Conservation (phyloP, 306 rosid genomes). For the Arachis stenosperma region DNA sequence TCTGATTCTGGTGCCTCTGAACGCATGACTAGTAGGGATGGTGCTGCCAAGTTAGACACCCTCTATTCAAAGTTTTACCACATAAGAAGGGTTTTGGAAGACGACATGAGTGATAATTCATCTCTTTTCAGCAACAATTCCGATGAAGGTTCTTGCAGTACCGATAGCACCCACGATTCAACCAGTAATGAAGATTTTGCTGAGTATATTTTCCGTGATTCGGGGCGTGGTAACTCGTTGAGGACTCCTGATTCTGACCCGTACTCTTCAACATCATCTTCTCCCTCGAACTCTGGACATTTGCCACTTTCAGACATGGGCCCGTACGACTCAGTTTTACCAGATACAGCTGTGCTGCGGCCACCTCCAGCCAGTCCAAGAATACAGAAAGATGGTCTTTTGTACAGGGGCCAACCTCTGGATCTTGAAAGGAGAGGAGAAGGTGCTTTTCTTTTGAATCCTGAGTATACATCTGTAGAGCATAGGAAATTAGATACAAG, state of each 20-base stretch:
- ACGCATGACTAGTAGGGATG: conserved; percentile 23
- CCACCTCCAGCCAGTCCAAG: conserved; percentile 15
- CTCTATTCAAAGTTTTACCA: conserved; percentile 42
- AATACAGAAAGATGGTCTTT: conserved; percentile 31
- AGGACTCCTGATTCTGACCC: conserved; percentile 51
- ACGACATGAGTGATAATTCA: conserved; percentile 84
- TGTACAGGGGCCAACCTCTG: conserved; percentile 37
- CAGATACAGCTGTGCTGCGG: conserved; percentile 30
- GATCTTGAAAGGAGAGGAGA: conserved; percentile 24
- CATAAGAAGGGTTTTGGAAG: conserved; percentile 59
- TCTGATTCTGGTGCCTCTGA: conserved; percentile 42
- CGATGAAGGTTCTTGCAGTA: conserved; percentile 82
- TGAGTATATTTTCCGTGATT: conserved; percentile 67
- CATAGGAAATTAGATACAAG: conserved; percentile 60
- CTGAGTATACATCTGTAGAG: conserved; percentile 46
- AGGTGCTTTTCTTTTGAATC: conserved; percentile 50
- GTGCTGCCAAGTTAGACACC: conserved; percentile 40
- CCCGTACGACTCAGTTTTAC: conserved; percentile 42
- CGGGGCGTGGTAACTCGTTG: conserved; percentile 46
- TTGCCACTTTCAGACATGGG: conserved; percentile 50
- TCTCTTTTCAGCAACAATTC: conserved; percentile 79
- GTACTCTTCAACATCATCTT: conserved; percentile 47
- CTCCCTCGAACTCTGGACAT: conserved; percentile 50
- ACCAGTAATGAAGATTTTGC: conserved; percentile 70
- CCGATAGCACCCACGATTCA: conserved; percentile 71